Evolutionary conservation across 2,329 filamentous ascomycete genomes (phyloP), one percentile per base, ranked within the genome.

Genomic region (Kalmusia sp.): DNA sequence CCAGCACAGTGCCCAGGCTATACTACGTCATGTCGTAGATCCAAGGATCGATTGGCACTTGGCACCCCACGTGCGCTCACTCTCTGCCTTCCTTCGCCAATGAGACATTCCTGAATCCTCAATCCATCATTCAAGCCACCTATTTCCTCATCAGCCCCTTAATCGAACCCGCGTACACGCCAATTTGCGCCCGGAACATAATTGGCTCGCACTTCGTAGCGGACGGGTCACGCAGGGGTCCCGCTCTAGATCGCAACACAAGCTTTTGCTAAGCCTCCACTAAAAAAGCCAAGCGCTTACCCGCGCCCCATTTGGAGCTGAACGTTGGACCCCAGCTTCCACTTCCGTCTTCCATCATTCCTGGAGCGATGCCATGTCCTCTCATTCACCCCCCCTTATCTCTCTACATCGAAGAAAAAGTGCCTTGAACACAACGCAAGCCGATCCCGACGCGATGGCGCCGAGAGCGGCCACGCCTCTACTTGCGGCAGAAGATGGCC

Each of bases 181-280:
- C n/a, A n/a, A n/a, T n/a, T n/a, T n/a, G n/a, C n/a, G n/a, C n/a
- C n/a, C n/a, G n/a, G n/a, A n/a, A n/a, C n/a, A n/a, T n/a, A n/a
- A n/a, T n/a, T n/a, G n/a, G n/a, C n/a, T n/a, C n/a, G n/a, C n/a
- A n/a, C n/a, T n/a, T n/a, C n/a, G n/a, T n/a, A n/a, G n/a, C n/a
- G n/a, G n/a, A n/a, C n/a, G n/a, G n/a, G n/a, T n/a, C n/a, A n/a
- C n/a, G n/a, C n/a, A n/a, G n/a, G n/a, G n/a, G n/a, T n/a, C n/a
- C n/a, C 28, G 28, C 24, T 33, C 28, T 14, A 24, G 30, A 11
- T 4, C 24, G 19, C n/a, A 11, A 25, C 11, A n/a, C 33, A 47
- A 47, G 44, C 44, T 24, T 45, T 47, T 28, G 31, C 44, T 22
- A 37, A 47, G 44, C 33, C 30, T 45, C 17, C 4, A 15, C 19